These are phyloP conservation scores for Gypsophila paniculata DNA, from an alignment of 179 eudicot genomes.

Conservation along the genomic window DNA sequence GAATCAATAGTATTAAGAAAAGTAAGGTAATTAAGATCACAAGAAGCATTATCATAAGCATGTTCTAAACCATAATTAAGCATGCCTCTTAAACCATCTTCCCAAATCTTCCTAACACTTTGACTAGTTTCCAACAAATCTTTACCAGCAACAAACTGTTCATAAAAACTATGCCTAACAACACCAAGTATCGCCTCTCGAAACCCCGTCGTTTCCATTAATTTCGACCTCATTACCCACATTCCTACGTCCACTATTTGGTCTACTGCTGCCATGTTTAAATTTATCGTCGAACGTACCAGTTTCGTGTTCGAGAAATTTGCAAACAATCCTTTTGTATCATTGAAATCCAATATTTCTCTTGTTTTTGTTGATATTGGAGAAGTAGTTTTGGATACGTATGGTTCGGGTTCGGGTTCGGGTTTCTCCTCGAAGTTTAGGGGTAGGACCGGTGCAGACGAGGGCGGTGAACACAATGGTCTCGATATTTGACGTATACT, in stretches of 20 bases:
- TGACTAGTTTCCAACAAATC: slow-evolving; percentile 42
- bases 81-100: slow-evolving; percentile 61
- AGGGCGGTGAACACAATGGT: slow-evolving; percentile 23
- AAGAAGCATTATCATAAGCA: slow-evolving; percentile 56
- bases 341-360: slow-evolving; percentile 29
- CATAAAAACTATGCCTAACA: slow-evolving; percentile 49
- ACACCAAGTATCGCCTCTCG: slow-evolving; percentile 31
- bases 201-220: slow-evolving; percentile 37
- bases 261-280: slow-evolving; percentile 39
- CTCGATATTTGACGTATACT: slow-evolving; percentile 28
- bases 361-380: neutral
- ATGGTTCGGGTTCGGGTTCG: neutral
- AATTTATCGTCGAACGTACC: slow-evolving; percentile 34
- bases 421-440: slow-evolving; percentile 31
- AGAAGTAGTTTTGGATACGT: neutral
- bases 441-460: slow-evolving; percentile 28
- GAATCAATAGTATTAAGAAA: slow-evolving; percentile 52
- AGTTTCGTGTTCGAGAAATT: slow-evolving; percentile 37
- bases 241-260: slow-evolving; percentile 48
- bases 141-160: slow-evolving; percentile 76
- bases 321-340: slow-evolving; percentile 32
- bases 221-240: slow-evolving; percentile 52
- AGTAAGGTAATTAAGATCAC: slow-evolving; percentile 49
- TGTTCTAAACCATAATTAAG: slow-evolving; percentile 73
- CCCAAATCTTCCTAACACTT: slow-evolving; percentile 43